phyloP scores from a whole-genome alignment of 805 yeast species.

The Hanseniaspora lindneri region DNA sequence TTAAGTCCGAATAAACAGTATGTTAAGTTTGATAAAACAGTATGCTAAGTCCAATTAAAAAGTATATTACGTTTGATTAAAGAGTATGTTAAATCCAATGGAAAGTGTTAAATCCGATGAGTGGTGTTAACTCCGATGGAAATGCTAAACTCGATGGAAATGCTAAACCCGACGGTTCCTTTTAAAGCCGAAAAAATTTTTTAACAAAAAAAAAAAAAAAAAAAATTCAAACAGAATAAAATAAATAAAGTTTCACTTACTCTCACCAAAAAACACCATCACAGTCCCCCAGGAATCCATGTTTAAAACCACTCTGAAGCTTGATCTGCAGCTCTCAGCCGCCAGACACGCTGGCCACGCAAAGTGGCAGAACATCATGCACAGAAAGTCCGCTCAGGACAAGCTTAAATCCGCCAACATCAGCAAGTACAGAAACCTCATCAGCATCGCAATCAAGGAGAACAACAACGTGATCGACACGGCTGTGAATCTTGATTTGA shows the following conservation, averaged over 20 bases:
- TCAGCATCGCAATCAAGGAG: conserved; percentile 78
- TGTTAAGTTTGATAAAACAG: background rate
- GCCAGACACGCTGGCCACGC: conserved; percentile 3
- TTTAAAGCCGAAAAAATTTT: too few species aligned
- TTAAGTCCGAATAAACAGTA: background rate
- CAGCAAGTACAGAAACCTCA: conserved; percentile 40
- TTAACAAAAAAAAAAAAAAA: too few species aligned
- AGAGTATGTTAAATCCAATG: too few species aligned
- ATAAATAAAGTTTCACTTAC: too few species aligned
- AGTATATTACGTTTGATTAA: too few species aligned
- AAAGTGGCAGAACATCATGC: conserved; percentile 14
- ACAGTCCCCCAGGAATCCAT: background rate
- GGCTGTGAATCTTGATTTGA: conserved; percentile 31
- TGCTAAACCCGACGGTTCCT: too few species aligned
- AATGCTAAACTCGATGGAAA: too few species aligned
- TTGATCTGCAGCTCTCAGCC: background rate
- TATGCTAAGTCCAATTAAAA: background rate
- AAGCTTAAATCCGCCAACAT: conserved; percentile 45
- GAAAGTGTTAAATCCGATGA: too few species aligned
- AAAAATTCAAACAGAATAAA: too few species aligned
- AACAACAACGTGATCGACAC: conserved; percentile 52
- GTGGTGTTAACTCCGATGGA: too few species aligned
- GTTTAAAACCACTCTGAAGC: background rate
- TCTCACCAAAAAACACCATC: background rate
- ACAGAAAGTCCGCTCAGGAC: conserved; percentile 41